phyloP scores from a whole-genome alignment of 768 basidiomycete genomes.

The Leccinum boreale region DNA sequence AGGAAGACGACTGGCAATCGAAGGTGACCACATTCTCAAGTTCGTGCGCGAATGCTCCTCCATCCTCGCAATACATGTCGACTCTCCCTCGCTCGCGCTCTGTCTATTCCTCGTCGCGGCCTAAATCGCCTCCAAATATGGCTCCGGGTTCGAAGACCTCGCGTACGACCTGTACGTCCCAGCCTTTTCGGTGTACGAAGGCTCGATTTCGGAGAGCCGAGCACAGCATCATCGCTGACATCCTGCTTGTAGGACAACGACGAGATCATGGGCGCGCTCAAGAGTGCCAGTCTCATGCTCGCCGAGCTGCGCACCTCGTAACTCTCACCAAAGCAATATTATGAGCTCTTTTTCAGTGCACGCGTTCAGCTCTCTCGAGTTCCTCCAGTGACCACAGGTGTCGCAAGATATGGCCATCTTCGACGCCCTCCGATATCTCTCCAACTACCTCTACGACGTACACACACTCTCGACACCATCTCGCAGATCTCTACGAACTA shows the following conservation, averaged over 20 bases:
- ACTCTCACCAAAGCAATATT: conserved; percentile 95
- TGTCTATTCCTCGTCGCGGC: no score
- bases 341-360: conserved; percentile 84
- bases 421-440: conserved; percentile 91
- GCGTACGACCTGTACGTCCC: no score
- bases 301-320: conserved; percentile 93
- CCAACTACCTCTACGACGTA: conserved; percentile 95
- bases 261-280: conserved; percentile 98
- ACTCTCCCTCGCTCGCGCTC: no score
- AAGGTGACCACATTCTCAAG: no score
- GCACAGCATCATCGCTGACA: neutral
- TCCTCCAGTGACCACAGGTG: neutral
- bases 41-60: no score
- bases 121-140: no score
- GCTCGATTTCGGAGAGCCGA: no score
- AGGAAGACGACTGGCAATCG: no score
- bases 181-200: no score
- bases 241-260: conserved; percentile 68
- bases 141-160: no score
- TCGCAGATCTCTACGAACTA: conserved; percentile 97
- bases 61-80: no score
- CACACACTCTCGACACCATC: conserved; percentile 90
- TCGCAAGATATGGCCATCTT: conserved; percentile 93
- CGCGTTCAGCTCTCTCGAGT: neutral
- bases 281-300: conserved; percentile 96